Conservation (phyloP, 2,329 filamentous ascomycete species). For the Paracorniculantispora psalliotae region DNA sequence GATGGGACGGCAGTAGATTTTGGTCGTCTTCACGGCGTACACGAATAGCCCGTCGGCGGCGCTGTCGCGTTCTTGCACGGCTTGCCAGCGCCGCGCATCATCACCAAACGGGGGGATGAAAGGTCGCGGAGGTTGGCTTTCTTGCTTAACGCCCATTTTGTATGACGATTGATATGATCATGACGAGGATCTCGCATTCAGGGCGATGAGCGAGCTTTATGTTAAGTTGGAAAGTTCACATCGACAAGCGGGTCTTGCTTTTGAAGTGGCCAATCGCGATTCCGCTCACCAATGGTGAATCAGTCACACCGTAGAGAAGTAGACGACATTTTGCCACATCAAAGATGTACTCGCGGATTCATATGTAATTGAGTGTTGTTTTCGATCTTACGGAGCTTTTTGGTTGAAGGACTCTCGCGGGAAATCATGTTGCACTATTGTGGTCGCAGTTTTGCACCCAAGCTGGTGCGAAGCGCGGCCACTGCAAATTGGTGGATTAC, state of each 20-base stretch:
- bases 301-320: background rate
- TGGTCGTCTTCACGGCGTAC: constrained; percentile 40
- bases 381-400: too few relatives aligned
- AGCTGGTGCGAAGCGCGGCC: too few relatives aligned
- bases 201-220: background rate
- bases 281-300: background rate
- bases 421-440: too few relatives aligned
- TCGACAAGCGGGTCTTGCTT: constrained; percentile 24
- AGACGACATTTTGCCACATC: background rate
- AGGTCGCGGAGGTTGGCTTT: background rate
- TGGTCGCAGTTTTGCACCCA: too few relatives aligned
- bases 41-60: constrained; percentile 36
- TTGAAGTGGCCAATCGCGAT: constrained; percentile 26
- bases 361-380: too few relatives aligned
- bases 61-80: constrained; percentile 30
- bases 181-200: background rate
- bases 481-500: too few relatives aligned
- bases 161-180: background rate
- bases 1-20: constrained; percentile 55
- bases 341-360: too few relatives aligned
- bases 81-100: constrained; percentile 31
- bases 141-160: background rate
- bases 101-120: constrained; percentile 22
- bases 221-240: background rate
- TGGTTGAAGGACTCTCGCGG: too few relatives aligned